Conservation (phyloP, 192 early-diverging fungal species). For the Entomortierella beljakovae region DNA sequence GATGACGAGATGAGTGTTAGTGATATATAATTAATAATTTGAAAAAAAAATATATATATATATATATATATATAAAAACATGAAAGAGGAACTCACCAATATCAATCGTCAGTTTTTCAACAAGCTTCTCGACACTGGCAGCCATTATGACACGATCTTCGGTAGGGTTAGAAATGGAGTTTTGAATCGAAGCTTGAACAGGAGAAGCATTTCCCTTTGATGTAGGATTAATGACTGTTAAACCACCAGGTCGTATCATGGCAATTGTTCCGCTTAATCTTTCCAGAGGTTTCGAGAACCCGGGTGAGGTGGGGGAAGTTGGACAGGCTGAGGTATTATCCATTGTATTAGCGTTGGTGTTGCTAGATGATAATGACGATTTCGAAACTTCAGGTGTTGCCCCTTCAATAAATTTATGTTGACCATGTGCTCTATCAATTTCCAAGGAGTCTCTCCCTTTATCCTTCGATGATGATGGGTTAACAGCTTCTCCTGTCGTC, state of each 20-base stretch:
- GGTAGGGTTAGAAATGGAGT: not conserved
- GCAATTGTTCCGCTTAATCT: conserved; percentile 10
- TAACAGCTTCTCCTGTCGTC: conserved; percentile 34
- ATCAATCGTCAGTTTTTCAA: conserved; percentile 65
- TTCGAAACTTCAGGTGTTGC: not conserved
- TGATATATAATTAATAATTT: not conserved
- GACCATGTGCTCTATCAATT: conserved; percentile 1
- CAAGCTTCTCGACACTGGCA: conserved; percentile 67
- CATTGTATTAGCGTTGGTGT: not conserved
- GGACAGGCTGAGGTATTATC: too few species aligned
- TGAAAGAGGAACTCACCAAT: conserved; percentile 49
- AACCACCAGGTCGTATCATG: conserved; percentile 2
- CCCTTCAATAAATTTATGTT: not conserved
- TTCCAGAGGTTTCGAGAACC: conserved; percentile 2
- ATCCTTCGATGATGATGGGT: conserved; percentile 15
- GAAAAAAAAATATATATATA: not conserved
- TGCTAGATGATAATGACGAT: not conserved
- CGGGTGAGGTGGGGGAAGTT: conserved; percentile 2
- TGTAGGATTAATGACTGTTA: not conserved
- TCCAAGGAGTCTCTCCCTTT: conserved; percentile 22
- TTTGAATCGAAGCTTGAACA: not conserved
- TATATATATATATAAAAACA: not conserved
- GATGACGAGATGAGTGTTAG: not conserved
- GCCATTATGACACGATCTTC: conserved; percentile 58
- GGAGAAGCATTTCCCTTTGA: not conserved